Base-by-base conservation (phyloP, 2,329 filamentous ascomycete species). In the Colletotrichum simmondsii region DNA sequence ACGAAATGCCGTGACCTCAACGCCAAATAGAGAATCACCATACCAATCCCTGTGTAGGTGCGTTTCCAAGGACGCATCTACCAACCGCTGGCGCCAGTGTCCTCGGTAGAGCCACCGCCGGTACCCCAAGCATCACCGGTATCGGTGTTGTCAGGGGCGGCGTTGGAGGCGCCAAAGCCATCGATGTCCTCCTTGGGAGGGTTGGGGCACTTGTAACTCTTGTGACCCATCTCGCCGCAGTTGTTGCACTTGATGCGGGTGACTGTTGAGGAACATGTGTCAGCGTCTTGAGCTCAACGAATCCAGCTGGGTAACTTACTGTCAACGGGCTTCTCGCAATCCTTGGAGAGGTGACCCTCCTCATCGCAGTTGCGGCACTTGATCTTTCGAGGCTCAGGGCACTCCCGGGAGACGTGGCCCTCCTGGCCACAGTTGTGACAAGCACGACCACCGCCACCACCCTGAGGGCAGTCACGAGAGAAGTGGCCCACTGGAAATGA, bases 391-490 rank as follows among this genome's bases (percentile, higher is more conserved):
- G 82, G 83, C 74, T 87, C 83, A 32, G 86, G 80, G 71, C 89
- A 91, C 4, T 90, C 87, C 22, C 83, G 84, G 74, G 84, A 80
- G 56, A 86, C 83, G 74, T 93, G 91, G 5, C 91, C 92, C 65
- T 91, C 88, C 53, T 88, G 80, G 24, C 90, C 91, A 75, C 92
- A 93, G 81, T 93, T 93, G 77, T 86, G 86, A 79, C 89, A 91
- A 32, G 80, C 85, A 79, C 86, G 79, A 75, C 85, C 85, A 79
- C 87, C 84, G 72, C 89, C 88, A 69, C 87, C 86, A 19, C 88
- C 91, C 79, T 91, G 84, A 32, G 92, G 91, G 78, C 92, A 93
- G 77, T 98, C 91, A 53, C 85, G 86, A 42, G 87, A 86, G 77
- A 91, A 91, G 77, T 93, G 92, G 3, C 92, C 91, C 68, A 82